phyloP scores from a whole-genome alignment of 208 protist genomes.

The Trichomonas vaginalis region DNA sequence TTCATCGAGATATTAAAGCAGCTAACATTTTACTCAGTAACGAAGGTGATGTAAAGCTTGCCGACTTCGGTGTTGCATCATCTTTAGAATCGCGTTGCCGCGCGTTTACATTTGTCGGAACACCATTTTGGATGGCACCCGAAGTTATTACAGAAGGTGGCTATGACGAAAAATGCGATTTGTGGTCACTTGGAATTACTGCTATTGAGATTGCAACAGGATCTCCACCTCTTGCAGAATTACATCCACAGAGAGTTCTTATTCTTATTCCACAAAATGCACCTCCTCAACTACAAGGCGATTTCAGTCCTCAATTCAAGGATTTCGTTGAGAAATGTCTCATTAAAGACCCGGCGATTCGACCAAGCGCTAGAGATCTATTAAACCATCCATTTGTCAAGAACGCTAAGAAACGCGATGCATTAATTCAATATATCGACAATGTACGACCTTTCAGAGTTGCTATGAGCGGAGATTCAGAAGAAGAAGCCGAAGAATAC shows the following conservation, averaged over 20 bases:
- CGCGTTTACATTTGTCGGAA: constrained; percentile 16
- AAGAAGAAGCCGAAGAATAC: background rate
- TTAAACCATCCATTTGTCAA: constrained; percentile 27
- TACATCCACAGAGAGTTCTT: constrained; percentile 38
- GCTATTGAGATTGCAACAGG: constrained; percentile 40
- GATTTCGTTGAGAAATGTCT: constrained; percentile 39
- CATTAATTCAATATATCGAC: constrained; percentile 17
- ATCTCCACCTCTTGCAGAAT: constrained; percentile 32
- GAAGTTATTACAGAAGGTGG: constrained; percentile 27
- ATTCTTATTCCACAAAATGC: constrained; percentile 42
- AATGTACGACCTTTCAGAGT: background rate
- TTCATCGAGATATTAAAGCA: constrained; percentile 73
- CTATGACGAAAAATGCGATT: constrained; percentile 40
- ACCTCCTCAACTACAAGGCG: constrained; percentile 8
- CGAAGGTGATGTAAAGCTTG: constrained; percentile 30
- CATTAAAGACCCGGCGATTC: constrained; percentile 29
- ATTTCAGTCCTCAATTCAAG: constrained; percentile 29
- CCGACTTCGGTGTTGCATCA: constrained; percentile 36
- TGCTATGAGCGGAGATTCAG: background rate
- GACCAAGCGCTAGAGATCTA: constrained; percentile 25
- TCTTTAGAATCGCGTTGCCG: background rate
- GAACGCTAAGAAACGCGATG: constrained; percentile 18
- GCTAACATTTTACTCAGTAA: constrained; percentile 24
- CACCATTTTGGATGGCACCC: constrained; percentile 35
- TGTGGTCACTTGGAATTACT: constrained; percentile 47